Evolutionary conservation across 2,329 filamentous ascomycete species (phyloP).

Genomic region (Fusarium sp.): DNA sequence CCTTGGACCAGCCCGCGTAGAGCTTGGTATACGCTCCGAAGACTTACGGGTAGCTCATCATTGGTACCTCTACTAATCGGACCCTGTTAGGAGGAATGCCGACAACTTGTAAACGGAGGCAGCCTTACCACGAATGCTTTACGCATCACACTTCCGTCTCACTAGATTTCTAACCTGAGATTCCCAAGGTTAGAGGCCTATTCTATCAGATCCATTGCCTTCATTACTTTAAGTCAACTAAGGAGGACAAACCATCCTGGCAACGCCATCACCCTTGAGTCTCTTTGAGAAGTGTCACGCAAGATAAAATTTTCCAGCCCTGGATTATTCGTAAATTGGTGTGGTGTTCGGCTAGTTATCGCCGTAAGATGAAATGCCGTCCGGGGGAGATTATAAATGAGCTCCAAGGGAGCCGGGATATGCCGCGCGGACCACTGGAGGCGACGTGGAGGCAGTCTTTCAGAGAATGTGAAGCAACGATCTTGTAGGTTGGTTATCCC

Average conservation of each 20-base stretch:
- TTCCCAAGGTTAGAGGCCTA: neutral
- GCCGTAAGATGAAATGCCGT: neutral
- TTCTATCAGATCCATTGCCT: neutral
- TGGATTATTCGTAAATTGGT: neutral
- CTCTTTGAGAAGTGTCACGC: neutral
- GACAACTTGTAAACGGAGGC: neutral
- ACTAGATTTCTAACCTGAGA: neutral
- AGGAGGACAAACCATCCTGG: neutral
- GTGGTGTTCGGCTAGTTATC: neutral
- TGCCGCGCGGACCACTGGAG: constrained; percentile 19
- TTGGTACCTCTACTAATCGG: neutral
- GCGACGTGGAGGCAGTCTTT: constrained; percentile 1
- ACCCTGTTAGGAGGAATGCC: neutral
- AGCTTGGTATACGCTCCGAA: neutral
- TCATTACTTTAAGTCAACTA: neutral
- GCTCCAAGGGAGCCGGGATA: neutral
- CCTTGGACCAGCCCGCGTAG: neutral
- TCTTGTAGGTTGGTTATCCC: constrained; percentile 8
- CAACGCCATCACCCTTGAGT: neutral
- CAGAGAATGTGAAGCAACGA: constrained; percentile 16
- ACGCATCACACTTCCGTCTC: neutral
- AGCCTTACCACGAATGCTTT: neutral
- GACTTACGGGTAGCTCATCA: neutral
- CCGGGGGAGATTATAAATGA: neutral
- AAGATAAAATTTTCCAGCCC: neutral